These are phyloP conservation scores for Amanita rubescens DNA, from an alignment of 768 basidiomycete genomes.

Conservation along the genomic window DNA sequence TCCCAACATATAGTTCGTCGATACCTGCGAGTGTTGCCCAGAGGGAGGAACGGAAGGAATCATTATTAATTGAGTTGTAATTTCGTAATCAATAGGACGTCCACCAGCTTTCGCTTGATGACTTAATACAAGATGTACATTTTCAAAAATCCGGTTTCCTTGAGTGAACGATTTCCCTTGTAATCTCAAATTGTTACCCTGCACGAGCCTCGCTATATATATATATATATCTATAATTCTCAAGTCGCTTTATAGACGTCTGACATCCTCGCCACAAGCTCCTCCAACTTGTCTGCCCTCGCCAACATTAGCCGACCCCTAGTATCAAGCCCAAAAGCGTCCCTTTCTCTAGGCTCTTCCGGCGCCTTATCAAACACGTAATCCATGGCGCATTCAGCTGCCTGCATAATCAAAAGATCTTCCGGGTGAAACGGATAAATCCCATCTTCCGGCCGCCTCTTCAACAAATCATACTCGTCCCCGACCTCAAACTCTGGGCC, in stretches of 20 bases:
- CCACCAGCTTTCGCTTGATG: neutral
- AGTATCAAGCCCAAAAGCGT: conserved; percentile 67
- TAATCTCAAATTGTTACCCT: no score
- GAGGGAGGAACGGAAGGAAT: conserved; percentile 61
- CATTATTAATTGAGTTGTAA: conserved; percentile 47
- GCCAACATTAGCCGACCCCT: conserved; percentile 62
- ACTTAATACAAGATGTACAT: neutral
- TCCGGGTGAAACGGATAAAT: conserved; percentile 81
- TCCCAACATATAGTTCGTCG: conserved; percentile 43
- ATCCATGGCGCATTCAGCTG: conserved; percentile 44
- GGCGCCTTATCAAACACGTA: conserved; percentile 43
- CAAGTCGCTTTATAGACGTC: conserved; percentile 22
- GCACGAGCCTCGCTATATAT: no score
- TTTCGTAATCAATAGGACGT: neutral
- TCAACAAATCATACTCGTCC: conserved; percentile 10
- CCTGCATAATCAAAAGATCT: conserved; percentile 67
- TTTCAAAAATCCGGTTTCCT: no score
- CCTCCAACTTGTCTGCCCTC: conserved; percentile 32
- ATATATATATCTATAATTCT: neutral
- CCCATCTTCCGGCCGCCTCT: conserved; percentile 34
- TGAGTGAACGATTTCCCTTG: no score
- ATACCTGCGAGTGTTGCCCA: conserved; percentile 41
- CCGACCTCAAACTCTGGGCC: conserved; percentile 14
- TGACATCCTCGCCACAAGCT: conserved; percentile 31
- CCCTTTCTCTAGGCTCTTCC: conserved; percentile 46